A percentile compares a stretch with the other conserved stretches of the same genome.
Evolutionary conservation across 2,329 filamentous ascomycete genomes (phyloP).

Genomic region (Aspergillus pseudonomiae): DNA sequence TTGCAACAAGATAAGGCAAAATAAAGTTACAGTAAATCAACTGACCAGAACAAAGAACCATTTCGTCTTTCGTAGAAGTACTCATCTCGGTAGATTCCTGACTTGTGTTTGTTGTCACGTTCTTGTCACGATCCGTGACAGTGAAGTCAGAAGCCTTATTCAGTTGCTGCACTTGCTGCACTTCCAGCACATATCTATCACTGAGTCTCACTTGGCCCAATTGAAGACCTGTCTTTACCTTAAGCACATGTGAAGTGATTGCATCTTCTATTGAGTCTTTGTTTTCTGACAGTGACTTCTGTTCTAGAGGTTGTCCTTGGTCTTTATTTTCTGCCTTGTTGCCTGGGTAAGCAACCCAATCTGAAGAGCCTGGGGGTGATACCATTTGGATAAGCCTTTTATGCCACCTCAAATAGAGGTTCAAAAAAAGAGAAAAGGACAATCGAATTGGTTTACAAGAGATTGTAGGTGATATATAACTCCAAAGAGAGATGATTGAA

Average conservation of each 20-base stretch:
- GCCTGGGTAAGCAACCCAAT: background rate
- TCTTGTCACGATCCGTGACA: background rate
- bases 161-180: conserved; percentile 1
- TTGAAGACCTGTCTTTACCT: background rate
- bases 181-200: background rate
- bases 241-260: background rate
- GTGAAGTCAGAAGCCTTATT: background rate
- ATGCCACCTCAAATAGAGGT: no score
- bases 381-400: background rate
- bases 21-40: background rate
- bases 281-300: background rate
- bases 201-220: background rate
- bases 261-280: background rate
- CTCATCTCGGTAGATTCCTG: background rate
- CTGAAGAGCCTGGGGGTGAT: background rate
- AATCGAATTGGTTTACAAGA: background rate
- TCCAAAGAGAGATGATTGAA: background rate
- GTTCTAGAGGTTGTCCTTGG: background rate
- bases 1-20: background rate
- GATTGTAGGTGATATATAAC: background rate
- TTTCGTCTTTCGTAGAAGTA: background rate
- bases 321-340: background rate
- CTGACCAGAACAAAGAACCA: background rate
- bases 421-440: background rate
- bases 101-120: conserved; percentile 2